A percentile compares a stretch with the other conserved stretches of the same genome.
These are phyloP conservation scores for Pichia cephalocereana DNA, from an alignment of 805 yeast genomes.

Conservation along the genomic window DNA sequence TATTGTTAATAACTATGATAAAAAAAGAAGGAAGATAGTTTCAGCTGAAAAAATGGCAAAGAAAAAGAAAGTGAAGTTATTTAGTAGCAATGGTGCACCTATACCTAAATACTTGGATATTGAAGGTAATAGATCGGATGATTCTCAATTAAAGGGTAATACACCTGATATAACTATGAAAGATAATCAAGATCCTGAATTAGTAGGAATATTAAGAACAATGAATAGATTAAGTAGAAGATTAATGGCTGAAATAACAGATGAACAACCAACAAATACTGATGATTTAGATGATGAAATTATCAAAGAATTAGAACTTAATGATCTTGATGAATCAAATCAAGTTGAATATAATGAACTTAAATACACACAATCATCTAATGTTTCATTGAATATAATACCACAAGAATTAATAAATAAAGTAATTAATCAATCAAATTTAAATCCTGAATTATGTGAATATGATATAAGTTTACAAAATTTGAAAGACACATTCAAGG, in stretches of 20 bases:
- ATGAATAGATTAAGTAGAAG: conserved; percentile 84
- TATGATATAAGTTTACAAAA: conserved; percentile 18
- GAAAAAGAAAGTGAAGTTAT: conserved; percentile 26
- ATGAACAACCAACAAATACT: conserved; percentile 27
- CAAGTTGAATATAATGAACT: conserved; percentile 46
- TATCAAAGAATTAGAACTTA: conserved; percentile 38
- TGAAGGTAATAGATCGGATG: conserved; percentile 73
- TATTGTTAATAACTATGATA: neutral
- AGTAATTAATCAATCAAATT: conserved; percentile 17
- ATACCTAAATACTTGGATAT: conserved; percentile 71
- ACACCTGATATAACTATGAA: conserved; percentile 86
- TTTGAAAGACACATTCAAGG: conserved; percentile 16
- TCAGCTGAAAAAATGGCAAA: conserved; percentile 17
- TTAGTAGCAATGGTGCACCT: conserved; percentile 30
- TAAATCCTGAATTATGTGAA: conserved; percentile 19
- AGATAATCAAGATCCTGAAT: conserved; percentile 51
- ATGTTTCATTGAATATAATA: conserved; percentile 18
- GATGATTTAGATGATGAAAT: conserved; percentile 28
- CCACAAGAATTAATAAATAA: conserved; percentile 17
- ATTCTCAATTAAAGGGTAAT: conserved; percentile 67
- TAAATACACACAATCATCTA: conserved; percentile 22
- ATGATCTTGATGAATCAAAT: conserved; percentile 42
- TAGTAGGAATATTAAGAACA: conserved; percentile 68
- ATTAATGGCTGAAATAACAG: conserved; percentile 54
- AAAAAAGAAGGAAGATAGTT: conserved; percentile 6